phyloP scores from a whole-genome alignment of 371 early-diverging fungal genomes.

The Haplosporangium sp. region DNA sequence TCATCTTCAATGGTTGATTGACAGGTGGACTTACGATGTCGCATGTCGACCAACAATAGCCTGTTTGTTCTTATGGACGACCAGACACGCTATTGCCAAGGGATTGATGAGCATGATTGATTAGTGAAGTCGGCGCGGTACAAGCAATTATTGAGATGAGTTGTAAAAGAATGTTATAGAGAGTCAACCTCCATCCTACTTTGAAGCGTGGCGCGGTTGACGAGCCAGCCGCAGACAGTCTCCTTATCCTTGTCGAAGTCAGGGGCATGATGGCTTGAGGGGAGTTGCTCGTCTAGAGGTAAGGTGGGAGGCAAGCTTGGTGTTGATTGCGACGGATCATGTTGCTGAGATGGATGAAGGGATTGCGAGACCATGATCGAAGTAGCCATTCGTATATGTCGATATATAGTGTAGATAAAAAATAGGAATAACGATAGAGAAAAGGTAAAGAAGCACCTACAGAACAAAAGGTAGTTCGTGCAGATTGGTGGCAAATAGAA shows the following conservation, averaged over 20 bases:
- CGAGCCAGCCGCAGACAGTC: conserved; percentile 34
- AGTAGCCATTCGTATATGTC: no score
- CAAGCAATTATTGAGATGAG: background rate
- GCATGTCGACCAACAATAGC: conserved; percentile 24
- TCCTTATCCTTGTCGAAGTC: background rate
- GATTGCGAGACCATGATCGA: conserved; percentile 6
- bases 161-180: background rate
- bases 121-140: background rate
- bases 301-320: background rate
- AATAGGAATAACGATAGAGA: no score
- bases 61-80: conserved; percentile 5
- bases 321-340: conserved; percentile 10
- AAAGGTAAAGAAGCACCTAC: no score
- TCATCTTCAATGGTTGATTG: background rate
- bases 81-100: conserved; percentile 11
- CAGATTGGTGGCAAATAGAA: no score
- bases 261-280: background rate
- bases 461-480: no score
- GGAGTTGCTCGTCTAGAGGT: background rate
- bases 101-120: background rate
- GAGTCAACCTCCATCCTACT: conserved; percentile 3
- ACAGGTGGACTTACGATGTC: conserved; percentile 13
- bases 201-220: conserved; percentile 19
- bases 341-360: conserved; percentile 5
- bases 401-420: no score